These are phyloP conservation scores for Phialophora tarda DNA, from an alignment of 2,329 filamentous ascomycete genomes.

Conservation along the genomic window DNA sequence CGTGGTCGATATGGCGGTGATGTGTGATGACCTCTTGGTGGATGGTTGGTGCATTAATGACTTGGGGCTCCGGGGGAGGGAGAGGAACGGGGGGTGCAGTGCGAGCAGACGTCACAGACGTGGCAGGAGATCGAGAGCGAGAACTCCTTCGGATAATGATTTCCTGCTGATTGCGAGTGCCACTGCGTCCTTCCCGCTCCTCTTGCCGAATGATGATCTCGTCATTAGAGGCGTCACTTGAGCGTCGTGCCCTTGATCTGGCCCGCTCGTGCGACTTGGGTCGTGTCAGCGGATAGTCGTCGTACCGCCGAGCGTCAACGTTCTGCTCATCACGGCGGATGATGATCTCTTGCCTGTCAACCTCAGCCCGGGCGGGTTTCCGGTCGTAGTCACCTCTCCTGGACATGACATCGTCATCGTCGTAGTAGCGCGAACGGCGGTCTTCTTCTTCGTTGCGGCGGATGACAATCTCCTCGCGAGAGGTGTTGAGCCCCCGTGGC, in stretches of 20 bases:
- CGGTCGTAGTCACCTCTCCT: constrained; percentile 40
- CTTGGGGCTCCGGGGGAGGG: constrained; percentile 62
- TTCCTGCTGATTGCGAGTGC: constrained; percentile 40
- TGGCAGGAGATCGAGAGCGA: constrained; percentile 37
- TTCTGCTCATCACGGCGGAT: constrained; percentile 50
- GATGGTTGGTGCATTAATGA: constrained; percentile 77
- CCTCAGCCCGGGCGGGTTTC: constrained; percentile 32
- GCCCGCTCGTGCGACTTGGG: constrained; percentile 39
- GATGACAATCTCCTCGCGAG: constrained; percentile 57
- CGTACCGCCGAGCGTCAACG: constrained; percentile 30
- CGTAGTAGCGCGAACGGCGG: constrained; percentile 32
- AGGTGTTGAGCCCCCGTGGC: constrained; percentile 30
- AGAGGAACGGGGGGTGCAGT: constrained; percentile 58
- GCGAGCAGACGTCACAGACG: constrained; percentile 43
- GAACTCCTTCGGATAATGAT: constrained; percentile 49
- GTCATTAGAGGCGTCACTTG: constrained; percentile 41
- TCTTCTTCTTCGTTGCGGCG: constrained; percentile 40
- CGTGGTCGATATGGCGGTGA: constrained; percentile 85
- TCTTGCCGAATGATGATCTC: constrained; percentile 51
- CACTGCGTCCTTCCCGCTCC: constrained; percentile 43
- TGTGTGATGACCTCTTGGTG: constrained; percentile 89
- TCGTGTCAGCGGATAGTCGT: constrained; percentile 40
- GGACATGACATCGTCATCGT: constrained; percentile 26
- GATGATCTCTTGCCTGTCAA: constrained; percentile 41
- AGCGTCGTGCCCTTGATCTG: constrained; percentile 39